Percentiles rank a stretch among this genome's conserved stretches.
Evolutionary conservation across 805 yeast genomes (phyloP).

Genomic region (Kuraishia hungarica): DNA sequence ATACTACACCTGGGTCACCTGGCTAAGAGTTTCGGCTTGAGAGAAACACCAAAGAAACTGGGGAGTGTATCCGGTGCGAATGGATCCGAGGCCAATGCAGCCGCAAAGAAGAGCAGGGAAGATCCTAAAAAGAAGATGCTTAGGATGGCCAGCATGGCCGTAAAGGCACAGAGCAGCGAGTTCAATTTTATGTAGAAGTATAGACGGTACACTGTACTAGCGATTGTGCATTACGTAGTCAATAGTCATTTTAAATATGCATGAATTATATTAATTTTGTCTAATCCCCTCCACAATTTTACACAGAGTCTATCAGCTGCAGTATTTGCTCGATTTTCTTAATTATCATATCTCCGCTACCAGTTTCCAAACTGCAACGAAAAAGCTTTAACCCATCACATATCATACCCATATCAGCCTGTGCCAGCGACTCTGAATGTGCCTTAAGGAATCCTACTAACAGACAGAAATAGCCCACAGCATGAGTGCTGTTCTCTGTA

Average conservation of each 20-base stretch:
- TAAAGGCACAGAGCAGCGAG: constrained; percentile 57
- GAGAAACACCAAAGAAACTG: constrained; percentile 87
- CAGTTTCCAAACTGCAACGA: neutral
- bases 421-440: neutral
- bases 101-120: constrained; percentile 44
- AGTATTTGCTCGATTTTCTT: neutral
- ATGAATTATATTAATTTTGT: no score
- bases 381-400: neutral
- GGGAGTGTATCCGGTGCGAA: constrained; percentile 35
- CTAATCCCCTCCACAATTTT: neutral
- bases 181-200: constrained; percentile 42
- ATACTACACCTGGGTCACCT: constrained; percentile 88
- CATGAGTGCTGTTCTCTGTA: constrained; percentile 11
- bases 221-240: no score
- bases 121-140: constrained; percentile 69
- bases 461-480: constrained; percentile 19
- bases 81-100: constrained; percentile 18
- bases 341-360: neutral
- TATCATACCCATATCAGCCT: neutral
- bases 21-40: constrained; percentile 88
- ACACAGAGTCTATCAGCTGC: neutral
- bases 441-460: constrained; percentile 5
- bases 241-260: no score
- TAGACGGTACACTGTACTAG: no score
- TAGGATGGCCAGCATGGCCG: constrained; percentile 64